Evolutionary conservation across 257 asterid species (phyloP).

Genomic region (Penstemon eatonii): DNA sequence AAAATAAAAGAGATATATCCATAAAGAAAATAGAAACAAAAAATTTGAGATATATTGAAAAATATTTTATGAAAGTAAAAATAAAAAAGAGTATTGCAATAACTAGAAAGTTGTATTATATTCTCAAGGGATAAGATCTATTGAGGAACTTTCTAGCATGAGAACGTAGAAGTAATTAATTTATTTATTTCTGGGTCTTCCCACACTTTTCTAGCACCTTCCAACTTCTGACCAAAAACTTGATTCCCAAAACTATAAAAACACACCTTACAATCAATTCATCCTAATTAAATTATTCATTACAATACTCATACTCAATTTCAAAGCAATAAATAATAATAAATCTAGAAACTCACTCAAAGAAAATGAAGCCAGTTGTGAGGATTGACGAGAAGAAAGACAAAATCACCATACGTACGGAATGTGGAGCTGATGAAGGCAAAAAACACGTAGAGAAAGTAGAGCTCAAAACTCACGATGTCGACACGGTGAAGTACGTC

Average conservation of each 20-base stretch:
- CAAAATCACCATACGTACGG: constrained; percentile 39
- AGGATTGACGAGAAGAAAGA: constrained; percentile 35
- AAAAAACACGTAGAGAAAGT: constrained; percentile 48
- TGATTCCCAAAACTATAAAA: constrained; percentile 25
- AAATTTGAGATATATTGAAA: no score
- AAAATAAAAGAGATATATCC: no score
- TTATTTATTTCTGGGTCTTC: neutral
- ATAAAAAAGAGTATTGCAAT: no score
- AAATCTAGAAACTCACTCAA: no score
- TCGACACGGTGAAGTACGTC: constrained; percentile 46
- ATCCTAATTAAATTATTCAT: neutral
- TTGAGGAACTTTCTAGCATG: constrained; percentile 39
- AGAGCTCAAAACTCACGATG: constrained; percentile 42
- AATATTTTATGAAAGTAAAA: no score
- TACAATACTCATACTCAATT: neutral
- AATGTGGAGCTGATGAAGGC: constrained; percentile 54
- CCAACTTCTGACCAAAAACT: neutral
- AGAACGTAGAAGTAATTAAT: no score
- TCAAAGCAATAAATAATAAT: neutral
- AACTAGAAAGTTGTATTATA: no score
- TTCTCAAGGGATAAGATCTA: no score
- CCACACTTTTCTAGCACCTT: constrained; percentile 46
- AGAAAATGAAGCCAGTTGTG: constrained; percentile 47
- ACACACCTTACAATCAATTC: neutral
- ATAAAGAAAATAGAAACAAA: no score